phyloP scores from a whole-genome alignment of 148 eudicot species.

The Diospyros kaki region DNA sequence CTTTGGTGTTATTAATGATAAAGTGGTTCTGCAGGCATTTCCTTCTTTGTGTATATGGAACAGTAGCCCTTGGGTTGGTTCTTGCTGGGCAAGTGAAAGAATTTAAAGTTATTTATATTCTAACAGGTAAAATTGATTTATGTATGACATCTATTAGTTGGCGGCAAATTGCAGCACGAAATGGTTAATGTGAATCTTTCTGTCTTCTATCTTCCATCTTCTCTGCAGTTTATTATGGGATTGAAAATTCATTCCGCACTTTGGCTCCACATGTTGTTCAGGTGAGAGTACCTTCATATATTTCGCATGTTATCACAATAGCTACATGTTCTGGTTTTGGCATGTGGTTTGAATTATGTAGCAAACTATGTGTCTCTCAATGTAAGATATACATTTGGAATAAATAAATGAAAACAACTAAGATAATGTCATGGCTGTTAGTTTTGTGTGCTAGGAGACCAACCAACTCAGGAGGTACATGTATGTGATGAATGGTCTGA shows the following conservation, averaged over 20 bases:
- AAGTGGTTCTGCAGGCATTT: constrained; percentile 75
- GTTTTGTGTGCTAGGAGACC: too few relatives aligned
- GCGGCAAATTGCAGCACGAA: constrained; percentile 1
- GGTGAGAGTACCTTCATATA: constrained; percentile 35
- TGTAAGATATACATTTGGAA: background rate
- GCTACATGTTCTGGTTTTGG: background rate
- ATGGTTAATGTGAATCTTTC: background rate
- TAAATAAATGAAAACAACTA: too few relatives aligned
- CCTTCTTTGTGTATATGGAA: constrained; percentile 82
- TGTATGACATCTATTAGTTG: constrained; percentile 1
- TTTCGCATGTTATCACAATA: background rate
- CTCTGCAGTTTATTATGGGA: constrained; percentile 73
- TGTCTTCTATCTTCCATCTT: constrained; percentile 1
- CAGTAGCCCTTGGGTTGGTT: constrained; percentile 63
- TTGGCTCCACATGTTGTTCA: constrained; percentile 92
- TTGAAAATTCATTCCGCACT: constrained; percentile 58
- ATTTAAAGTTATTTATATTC: constrained; percentile 53
- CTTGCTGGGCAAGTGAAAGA: constrained; percentile 93
- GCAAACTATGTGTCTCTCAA: background rate
- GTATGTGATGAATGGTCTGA: too few relatives aligned
- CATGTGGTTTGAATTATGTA: background rate
- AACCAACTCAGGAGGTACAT: too few relatives aligned
- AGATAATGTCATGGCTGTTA: too few relatives aligned
- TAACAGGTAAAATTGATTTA: constrained; percentile 53
- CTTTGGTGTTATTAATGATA: background rate